Evolutionary conservation across 495 filamentous ascomycete genomes (phyloP).

Genomic region (Aspergillus mulundensis): DNA sequence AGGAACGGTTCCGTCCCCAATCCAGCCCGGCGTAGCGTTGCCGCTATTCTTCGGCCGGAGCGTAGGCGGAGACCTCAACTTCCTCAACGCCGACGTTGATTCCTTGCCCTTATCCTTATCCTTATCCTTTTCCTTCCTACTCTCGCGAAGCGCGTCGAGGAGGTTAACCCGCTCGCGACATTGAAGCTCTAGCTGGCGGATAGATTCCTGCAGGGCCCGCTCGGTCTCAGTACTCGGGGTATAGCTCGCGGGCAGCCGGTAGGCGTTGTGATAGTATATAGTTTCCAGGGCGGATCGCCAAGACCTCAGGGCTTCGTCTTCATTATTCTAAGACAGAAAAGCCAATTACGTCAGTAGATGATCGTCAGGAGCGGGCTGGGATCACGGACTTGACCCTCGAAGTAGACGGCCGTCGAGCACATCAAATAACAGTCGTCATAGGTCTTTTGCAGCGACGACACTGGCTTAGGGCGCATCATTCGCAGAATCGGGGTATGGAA

Average conservation of each 20-base stretch:
- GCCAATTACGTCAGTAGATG: neutral
- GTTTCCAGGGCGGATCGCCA: conserved; percentile 91
- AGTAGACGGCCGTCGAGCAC: conserved; percentile 93
- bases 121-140: conserved; percentile 53
- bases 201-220: conserved; percentile 71
- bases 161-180: conserved; percentile 92
- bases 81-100: conserved; percentile 26
- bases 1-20: conserved; percentile 77
- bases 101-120: conserved; percentile 48
- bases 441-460: conserved; percentile 87
- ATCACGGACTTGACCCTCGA: conserved; percentile 73
- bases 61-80: conserved; percentile 15
- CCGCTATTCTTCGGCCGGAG: conserved; percentile 2
- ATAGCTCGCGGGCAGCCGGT: conserved; percentile 64
- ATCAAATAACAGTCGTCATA: conserved; percentile 94
- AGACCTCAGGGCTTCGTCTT: conserved; percentile 84
- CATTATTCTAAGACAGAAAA: conserved; percentile 67
- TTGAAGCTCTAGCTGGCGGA: conserved; percentile 80
- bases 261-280: conserved; percentile 83
- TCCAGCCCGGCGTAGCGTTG: conserved; percentile 50
- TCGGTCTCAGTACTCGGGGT: conserved; percentile 80
- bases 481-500: conserved; percentile 13
- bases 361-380: neutral
- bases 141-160: conserved; percentile 73
- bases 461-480: conserved; percentile 79